Percentiles rank a stretch among this genome's conserved stretches.
phyloP scores from a whole-genome alignment of 192 early-diverging fungal genomes.

The Coemansia reversa region DNA sequence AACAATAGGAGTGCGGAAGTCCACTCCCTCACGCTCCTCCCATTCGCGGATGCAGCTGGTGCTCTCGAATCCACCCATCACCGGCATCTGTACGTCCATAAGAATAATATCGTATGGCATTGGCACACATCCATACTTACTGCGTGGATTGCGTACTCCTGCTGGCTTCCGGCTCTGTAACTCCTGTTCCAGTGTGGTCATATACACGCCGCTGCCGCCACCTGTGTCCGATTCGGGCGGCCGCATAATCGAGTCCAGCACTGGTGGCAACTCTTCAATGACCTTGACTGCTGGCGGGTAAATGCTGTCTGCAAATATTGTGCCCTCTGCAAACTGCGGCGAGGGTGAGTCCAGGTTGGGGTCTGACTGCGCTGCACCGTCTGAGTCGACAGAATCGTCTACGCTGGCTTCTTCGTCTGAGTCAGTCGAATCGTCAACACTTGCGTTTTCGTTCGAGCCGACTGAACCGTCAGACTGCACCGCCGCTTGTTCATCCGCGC shows the following conservation, averaged over 20 bases:
- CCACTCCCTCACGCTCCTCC: conserved; percentile 59
- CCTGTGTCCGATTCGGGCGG: conserved; percentile 5
- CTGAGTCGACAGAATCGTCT: not conserved
- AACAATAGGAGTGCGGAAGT: conserved; percentile 72
- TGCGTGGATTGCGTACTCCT: conserved; percentile 58
- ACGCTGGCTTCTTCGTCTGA: not conserved
- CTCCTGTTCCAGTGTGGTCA: conserved; percentile 21
- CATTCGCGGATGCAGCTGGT: conserved; percentile 74
- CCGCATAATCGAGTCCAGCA: conserved; percentile 33
- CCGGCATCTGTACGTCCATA: conserved; percentile 91
- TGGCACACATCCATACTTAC: conserved; percentile 45
- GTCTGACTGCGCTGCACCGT: not conserved
- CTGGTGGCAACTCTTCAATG: conserved; percentile 34
- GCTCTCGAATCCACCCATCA: conserved; percentile 88
- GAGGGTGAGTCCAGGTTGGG: too few relatives aligned
- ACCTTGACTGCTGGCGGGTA: conserved; percentile 50
- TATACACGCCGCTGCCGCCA: conserved; percentile 8
- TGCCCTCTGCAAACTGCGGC: conserved; percentile 39
- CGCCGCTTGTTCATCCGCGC: not conserved
- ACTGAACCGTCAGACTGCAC: not conserved
- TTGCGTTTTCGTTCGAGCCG: not conserved
- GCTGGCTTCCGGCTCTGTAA: conserved; percentile 35
- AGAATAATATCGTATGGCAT: conserved; percentile 65
- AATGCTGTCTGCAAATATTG: conserved; percentile 46
- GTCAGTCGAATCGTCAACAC: not conserved